Evolutionary conservation across 2,329 filamentous ascomycete genomes (phyloP).

Genomic region (Diaporthe nobilis): DNA sequence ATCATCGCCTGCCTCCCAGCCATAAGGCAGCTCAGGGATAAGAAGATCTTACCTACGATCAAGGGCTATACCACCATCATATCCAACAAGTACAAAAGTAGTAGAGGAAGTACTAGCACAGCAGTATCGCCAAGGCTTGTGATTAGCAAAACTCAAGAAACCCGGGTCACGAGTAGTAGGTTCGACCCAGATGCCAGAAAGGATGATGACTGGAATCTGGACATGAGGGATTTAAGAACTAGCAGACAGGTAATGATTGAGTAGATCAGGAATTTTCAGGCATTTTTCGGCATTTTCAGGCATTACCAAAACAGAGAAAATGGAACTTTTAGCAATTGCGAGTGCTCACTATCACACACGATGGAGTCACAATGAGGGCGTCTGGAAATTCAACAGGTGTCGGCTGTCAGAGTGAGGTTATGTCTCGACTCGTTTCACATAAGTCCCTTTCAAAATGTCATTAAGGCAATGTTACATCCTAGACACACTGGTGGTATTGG

Average conservation of each 20-base stretch:
- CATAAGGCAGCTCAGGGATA: constrained; percentile 8
- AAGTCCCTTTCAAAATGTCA: too few relatives aligned
- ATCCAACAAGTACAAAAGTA: background rate
- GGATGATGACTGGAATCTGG: background rate
- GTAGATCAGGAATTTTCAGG: background rate
- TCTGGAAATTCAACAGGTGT: too few relatives aligned
- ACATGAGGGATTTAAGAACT: background rate
- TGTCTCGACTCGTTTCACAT: too few relatives aligned
- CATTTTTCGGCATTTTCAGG: background rate
- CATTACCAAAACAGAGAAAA: background rate
- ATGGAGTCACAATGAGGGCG: background rate
- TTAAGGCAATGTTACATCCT: too few relatives aligned
- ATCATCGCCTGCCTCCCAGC: constrained; percentile 33
- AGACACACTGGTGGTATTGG: too few relatives aligned
- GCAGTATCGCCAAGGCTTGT: background rate
- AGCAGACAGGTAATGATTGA: background rate
- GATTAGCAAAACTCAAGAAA: background rate
- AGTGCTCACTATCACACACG: background rate
- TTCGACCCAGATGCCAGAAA: background rate
- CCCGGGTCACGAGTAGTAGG: background rate
- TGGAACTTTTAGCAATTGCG: too few relatives aligned
- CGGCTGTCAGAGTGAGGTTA: too few relatives aligned
- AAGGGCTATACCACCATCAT: background rate
- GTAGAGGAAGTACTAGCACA: background rate
- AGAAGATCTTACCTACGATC: background rate